phyloP scores from a whole-genome alignment of 1,139 yeast species.

The Diutina ranongensis region DNA sequence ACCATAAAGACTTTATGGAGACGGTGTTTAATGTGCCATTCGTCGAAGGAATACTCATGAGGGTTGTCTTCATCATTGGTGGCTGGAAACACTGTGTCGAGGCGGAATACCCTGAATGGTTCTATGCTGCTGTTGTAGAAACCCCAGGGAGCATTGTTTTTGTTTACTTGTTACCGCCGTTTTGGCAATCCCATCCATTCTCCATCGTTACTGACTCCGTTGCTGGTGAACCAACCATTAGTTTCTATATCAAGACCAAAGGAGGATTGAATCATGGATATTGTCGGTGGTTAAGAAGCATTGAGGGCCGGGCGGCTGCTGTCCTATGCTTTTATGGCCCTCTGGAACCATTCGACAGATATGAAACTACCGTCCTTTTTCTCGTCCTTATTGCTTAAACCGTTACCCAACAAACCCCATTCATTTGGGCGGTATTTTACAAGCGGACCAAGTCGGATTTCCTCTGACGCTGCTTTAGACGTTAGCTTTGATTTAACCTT shows the following conservation, averaged over 20 bases:
- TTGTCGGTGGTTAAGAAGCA: conserved; percentile 15
- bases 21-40: background rate
- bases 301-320: conserved; percentile 16
- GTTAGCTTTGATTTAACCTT: too few relatives aligned
- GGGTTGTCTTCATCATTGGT: conserved; percentile 32
- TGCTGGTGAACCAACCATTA: background rate
- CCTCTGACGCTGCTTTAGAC: too few relatives aligned
- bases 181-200: conserved; percentile 14
- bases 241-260: conserved; percentile 11
- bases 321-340: conserved; percentile 11
- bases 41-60: conserved; percentile 18
- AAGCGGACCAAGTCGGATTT: too few relatives aligned
- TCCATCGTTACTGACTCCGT: conserved; percentile 12
- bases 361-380: conserved; percentile 24
- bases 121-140: conserved; percentile 6
- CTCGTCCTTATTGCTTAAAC: too few relatives aligned
- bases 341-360: conserved; percentile 18
- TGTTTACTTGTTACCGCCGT: conserved; percentile 8
- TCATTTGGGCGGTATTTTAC: too few relatives aligned
- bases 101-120: conserved; percentile 23
- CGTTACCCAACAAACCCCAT: too few relatives aligned
- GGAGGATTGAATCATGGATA: conserved; percentile 9
- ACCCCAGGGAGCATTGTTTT: conserved; percentile 11
- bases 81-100: conserved; percentile 31
- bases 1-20: conserved; percentile 7